These are phyloP conservation scores for Aegilops sharonensis DNA, from an alignment of 176 grass and related monocot species.

Conservation along the genomic window DNA sequence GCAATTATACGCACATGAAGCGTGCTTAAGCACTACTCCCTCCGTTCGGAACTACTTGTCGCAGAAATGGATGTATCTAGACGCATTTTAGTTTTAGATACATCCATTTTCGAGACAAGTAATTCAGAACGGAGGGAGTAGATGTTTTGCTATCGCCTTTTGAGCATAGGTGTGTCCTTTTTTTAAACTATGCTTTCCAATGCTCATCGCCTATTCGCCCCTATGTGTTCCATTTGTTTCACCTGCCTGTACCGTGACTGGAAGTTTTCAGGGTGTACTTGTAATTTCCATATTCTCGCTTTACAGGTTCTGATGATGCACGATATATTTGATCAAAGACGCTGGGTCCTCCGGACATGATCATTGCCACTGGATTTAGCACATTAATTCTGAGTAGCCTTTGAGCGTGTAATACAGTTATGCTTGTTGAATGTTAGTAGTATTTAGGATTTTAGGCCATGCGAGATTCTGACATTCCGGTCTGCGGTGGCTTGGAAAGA, in stretches of 20 bases:
- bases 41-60: too few species aligned
- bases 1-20: too few species aligned
- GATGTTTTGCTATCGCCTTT: too few species aligned
- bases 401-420: background rate
- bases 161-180: too few species aligned
- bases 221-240: background rate
- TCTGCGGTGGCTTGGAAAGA: too few species aligned
- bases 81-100: too few species aligned
- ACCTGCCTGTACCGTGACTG: too few species aligned
- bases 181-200: background rate
- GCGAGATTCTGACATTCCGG: background rate
- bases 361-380: background rate
- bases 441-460: background rate
- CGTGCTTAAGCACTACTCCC: too few species aligned
- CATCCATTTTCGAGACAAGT: too few species aligned
- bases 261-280: background rate
- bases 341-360: too few species aligned
- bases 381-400: background rate
- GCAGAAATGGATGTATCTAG: too few species aligned
- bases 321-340: background rate
- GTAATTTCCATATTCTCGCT: background rate
- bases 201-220: background rate
- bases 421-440: background rate
- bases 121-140: too few species aligned
- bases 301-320: constrained; percentile 19